phyloP scores from a whole-genome alignment of 768 basidiomycete genomes.

The Gelatoporia subvermispora region DNA sequence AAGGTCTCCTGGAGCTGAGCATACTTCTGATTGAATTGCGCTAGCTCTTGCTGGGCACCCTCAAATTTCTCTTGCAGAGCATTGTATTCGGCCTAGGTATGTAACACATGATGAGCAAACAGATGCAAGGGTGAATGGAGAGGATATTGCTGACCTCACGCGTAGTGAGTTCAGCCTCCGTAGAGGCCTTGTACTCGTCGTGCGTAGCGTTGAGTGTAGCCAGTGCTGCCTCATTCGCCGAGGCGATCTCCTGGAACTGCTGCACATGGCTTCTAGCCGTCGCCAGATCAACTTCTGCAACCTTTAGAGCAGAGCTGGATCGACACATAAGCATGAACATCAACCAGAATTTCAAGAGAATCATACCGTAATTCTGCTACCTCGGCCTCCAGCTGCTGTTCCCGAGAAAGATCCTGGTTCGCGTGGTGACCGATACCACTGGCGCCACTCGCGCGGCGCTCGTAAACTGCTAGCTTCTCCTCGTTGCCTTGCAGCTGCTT shows the following conservation, averaged over 20 bases:
- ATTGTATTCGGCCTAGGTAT: constrained; percentile 56
- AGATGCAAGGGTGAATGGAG: neutral
- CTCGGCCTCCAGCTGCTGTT: constrained; percentile 79
- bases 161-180: constrained; percentile 61
- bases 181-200: constrained; percentile 74
- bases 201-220: constrained; percentile 63
- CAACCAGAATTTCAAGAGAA: neutral
- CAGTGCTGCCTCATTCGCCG: constrained; percentile 76
- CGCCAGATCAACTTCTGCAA: constrained; percentile 72
- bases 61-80: constrained; percentile 61
- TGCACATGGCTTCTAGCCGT: constrained; percentile 67
- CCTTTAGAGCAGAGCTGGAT: constrained; percentile 67
- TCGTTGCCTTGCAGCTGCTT: constrained; percentile 68
- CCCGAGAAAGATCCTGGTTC: constrained; percentile 50
- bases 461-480: constrained; percentile 86
- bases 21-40: constrained; percentile 42
- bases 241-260: constrained; percentile 84
- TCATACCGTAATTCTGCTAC: constrained; percentile 79
- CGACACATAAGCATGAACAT: neutral
- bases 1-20: constrained; percentile 59
- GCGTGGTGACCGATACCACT: constrained; percentile 27
- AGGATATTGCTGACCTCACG: constrained; percentile 69
- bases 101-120: neutral
- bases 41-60: constrained; percentile 48
- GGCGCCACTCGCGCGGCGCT: constrained; percentile 47